Conservation (phyloP, 805 yeast species). For the Torulaspora delbrueckii region DNA sequence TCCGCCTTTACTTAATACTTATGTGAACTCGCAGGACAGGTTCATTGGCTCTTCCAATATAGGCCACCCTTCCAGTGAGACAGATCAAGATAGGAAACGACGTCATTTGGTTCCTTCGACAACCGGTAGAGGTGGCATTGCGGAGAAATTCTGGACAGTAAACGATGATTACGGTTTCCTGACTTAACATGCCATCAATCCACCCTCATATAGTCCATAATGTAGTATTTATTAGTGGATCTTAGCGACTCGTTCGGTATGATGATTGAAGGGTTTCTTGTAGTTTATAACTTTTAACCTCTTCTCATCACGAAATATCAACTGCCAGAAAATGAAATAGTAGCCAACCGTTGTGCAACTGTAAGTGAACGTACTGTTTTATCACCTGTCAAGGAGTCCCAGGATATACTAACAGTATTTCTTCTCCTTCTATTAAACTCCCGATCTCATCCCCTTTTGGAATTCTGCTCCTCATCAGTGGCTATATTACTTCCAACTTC, state of each 20-base stretch:
- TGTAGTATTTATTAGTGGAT: no score
- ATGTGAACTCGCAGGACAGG: not conserved
- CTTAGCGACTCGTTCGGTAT: not conserved
- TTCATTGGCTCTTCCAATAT: not conserved
- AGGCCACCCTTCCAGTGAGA: not conserved
- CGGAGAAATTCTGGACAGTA: conserved; percentile 47
- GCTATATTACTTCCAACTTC: not conserved
- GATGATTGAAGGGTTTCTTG: not conserved
- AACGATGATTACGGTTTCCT: conserved; percentile 47
- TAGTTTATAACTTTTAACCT: not conserved
- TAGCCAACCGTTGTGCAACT: not conserved
- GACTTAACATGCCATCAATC: conserved; percentile 24
- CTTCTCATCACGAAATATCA: not conserved
- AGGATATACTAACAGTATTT: conserved; percentile 9
- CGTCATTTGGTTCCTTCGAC: conserved; percentile 8
- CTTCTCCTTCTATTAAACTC: conserved; percentile 12
- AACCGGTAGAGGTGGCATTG: conserved; percentile 18
- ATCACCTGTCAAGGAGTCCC: not conserved
- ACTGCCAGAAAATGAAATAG: not conserved
- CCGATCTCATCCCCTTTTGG: conserved; percentile 16
- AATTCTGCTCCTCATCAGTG: conserved; percentile 6
- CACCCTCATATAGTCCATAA: not conserved
- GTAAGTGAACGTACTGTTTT: not conserved
- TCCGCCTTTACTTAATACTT: not conserved
- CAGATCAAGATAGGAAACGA: conserved; percentile 1